Evolutionary conservation across 2,329 filamentous ascomycete species (phyloP), one percentile per base, ranked within the genome.

Genomic region (Trichoderma sp.): DNA sequence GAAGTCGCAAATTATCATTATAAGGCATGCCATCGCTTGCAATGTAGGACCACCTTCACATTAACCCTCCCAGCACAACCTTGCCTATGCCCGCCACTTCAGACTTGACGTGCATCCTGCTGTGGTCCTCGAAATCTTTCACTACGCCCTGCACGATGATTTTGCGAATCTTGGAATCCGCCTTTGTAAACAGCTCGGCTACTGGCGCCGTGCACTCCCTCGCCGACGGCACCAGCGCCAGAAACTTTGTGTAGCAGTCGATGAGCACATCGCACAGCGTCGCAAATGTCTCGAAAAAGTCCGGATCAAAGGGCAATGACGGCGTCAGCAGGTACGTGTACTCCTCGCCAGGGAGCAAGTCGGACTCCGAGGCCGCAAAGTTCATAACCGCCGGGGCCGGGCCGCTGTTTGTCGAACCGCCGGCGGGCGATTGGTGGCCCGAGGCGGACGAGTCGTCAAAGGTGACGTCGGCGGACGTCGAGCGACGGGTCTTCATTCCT

Each of bases 221-320:
- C 0, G 94, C 91, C 3, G 89, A 88, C n/a, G 89, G 86, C 27
- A 98, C 84, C 70, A 99, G 83, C 55, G 84, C 85, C 75, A 96
- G 83, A 33, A 99, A 88, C 67, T 90, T 88, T 43, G 89, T 89
- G 81, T 99, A 99, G 76, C 90, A 93, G 79, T 98, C 96, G 75
- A 97, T 96, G 71, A 99, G 83, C 3, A 97, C 93, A 77, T 99
- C 96, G 82, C 96, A 98, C 7, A 99, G 85, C 14, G 96, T 97
- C 16, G 94, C 91, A 81, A 98, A 98, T 0, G 94, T 97, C 82
- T 96, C 94, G 79, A 95, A 96, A 76, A 97, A 99, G 80, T 99
- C 96, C 0, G 96, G 96, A 72, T 98, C 94, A 77, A 99, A 99
- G 0, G 96, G 96, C 59, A 99, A 82, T 19, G 90, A 91, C 0